These are phyloP conservation scores for Acmispon strigosus DNA, from an alignment of 306 rosid species.

Conservation along the genomic window DNA sequence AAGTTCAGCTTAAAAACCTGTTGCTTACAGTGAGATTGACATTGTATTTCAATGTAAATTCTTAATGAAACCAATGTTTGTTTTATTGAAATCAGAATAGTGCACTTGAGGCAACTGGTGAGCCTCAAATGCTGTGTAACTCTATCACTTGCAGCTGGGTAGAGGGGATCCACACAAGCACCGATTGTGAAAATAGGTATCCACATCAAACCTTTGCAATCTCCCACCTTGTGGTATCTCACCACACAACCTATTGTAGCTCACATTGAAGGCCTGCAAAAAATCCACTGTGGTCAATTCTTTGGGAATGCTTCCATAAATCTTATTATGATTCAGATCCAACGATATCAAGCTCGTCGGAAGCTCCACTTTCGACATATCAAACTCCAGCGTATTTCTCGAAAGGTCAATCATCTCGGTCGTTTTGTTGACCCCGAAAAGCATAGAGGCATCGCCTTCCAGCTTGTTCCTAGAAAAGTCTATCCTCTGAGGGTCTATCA, in stretches of 20 bases:
- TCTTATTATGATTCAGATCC: slow-evolving; percentile 51
- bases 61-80: no score
- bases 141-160: slow-evolving; percentile 28
- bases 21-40: no score
- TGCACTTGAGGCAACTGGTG: slow-evolving; percentile 45
- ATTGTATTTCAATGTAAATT: no score
- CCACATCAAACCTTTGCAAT: slow-evolving; percentile 40
- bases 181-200: slow-evolving; percentile 41
- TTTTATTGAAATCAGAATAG: slow-evolving; percentile 12
- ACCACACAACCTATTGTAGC: slow-evolving; percentile 60
- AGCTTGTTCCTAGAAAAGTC: slow-evolving; percentile 66
- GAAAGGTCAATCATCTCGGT: slow-evolving; percentile 38
- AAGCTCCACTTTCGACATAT: slow-evolving; percentile 37
- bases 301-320: slow-evolving; percentile 37
- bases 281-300: slow-evolving; percentile 29
- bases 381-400: slow-evolving; percentile 49
- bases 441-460: slow-evolving; percentile 55
- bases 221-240: slow-evolving; percentile 55
- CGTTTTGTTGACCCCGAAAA: slow-evolving; percentile 47
- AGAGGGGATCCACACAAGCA: slow-evolving; percentile 68
- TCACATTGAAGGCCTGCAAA: slow-evolving; percentile 48
- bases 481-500: slow-evolving; percentile 30
- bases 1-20: no score
- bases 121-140: slow-evolving; percentile 46
- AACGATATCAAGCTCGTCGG: slow-evolving; percentile 33